Percentiles rank a stretch among this genome's conserved stretches.
Conservation (phyloP, 2,329 filamentous ascomycete genomes). For the Cladosporium colombiae region DNA sequence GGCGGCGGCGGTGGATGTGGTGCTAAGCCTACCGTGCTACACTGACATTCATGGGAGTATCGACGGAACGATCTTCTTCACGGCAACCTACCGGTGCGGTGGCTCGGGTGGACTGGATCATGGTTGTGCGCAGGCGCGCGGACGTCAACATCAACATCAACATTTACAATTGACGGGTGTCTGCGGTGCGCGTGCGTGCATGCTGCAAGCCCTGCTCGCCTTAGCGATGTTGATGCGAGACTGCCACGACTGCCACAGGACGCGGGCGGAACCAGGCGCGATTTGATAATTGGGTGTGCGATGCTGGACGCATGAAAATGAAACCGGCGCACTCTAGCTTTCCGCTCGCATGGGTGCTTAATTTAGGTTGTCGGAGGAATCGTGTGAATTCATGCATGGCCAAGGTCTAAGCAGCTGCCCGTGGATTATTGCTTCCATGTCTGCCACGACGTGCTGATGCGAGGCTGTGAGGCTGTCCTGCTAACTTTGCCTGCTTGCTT, state of each 20-base stretch:
- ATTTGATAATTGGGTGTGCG: neutral
- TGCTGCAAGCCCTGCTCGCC: neutral
- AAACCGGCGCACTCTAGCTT: neutral
- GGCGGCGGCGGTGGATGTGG: neutral
- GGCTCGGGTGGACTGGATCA: neutral
- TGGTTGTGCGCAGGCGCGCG: neutral
- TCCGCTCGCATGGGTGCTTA: slow-evolving; percentile 16
- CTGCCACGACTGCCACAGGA: neutral
- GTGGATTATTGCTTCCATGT: neutral
- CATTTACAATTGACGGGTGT: neutral
- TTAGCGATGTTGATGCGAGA: neutral
- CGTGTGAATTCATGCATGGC: slow-evolving; percentile 1
- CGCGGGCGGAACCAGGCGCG: neutral
- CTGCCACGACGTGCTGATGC: neutral
- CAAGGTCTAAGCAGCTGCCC: neutral
- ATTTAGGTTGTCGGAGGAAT: slow-evolving; percentile 20
- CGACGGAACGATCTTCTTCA: slow-evolving; percentile 9
- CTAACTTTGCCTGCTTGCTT: neutral
- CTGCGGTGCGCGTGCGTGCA: neutral
- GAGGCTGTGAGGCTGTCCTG: neutral
- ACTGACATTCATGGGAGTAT: neutral
- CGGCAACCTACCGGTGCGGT: slow-evolving; percentile 14
- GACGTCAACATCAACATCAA: neutral
- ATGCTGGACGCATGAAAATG: slow-evolving; percentile 1
- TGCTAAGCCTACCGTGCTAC: too few species aligned